Percentiles rank a stretch among this genome's conserved stretches.
Evolutionary conservation across 1,284 basidiomycete genomes (phyloP).

Genomic region (Trichosporon coremiiforme): DNA sequence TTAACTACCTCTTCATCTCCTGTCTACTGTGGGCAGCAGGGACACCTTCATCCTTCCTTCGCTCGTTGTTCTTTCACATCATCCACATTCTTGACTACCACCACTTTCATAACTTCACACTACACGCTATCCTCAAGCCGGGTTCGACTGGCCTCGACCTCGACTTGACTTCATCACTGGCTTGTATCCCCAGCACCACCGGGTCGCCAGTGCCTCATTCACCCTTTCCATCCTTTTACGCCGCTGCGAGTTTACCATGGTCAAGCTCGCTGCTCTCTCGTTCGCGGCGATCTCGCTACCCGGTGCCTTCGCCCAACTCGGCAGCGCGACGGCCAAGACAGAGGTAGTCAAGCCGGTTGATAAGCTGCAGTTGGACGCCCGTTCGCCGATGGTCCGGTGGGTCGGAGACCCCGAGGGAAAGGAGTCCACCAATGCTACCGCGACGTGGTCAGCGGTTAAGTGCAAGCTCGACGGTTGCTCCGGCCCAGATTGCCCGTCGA

Average conservation of each 20-base stretch:
- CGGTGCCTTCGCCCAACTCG: not conserved
- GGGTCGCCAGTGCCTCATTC: not conserved
- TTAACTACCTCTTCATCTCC: not conserved
- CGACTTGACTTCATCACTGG: not conserved
- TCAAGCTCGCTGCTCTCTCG: not conserved
- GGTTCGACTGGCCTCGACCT: conserved; percentile 2
- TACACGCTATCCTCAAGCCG: conserved; percentile 23
- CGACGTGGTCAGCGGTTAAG: not conserved
- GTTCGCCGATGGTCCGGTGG: conserved; percentile 3
- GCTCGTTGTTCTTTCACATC: not conserved
- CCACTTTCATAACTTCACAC: not conserved
- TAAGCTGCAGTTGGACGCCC: not conserved
- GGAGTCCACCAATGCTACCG: not conserved
- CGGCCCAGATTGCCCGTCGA: not conserved
- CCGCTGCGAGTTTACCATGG: no score
- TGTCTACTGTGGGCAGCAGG: not conserved
- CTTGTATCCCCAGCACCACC: not conserved
- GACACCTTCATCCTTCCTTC: not conserved
- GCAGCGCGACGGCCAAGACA: not conserved
- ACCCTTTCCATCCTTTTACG: no score
- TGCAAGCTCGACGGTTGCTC: not conserved
- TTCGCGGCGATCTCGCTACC: not conserved
- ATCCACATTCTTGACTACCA: not conserved
- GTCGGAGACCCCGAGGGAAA: not conserved
- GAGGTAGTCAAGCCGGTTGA: not conserved